A percentile compares a stretch with the other conserved stretches of the same genome.
Evolutionary conservation across 148 eudicot species (phyloP).

Genomic region (Selenicereus undatus): DNA sequence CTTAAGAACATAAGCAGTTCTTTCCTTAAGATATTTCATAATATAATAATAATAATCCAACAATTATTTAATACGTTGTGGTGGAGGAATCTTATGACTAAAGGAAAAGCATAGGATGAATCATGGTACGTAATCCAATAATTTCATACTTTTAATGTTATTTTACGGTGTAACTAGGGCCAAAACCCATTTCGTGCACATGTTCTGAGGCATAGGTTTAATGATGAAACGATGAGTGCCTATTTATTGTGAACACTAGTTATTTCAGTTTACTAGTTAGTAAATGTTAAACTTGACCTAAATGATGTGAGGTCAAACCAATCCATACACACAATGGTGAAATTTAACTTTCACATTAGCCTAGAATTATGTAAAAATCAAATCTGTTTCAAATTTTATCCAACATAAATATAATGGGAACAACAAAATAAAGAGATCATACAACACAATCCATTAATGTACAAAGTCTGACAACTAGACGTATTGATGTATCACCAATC

Average conservation of each 20-base stretch:
- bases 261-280: too few relatives aligned
- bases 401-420: too few relatives aligned
- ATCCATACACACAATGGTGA: too few relatives aligned
- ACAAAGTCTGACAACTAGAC: too few relatives aligned
- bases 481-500: too few relatives aligned
- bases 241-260: too few relatives aligned
- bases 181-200: neutral
- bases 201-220: neutral
- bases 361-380: neutral
- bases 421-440: too few relatives aligned
- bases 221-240: neutral
- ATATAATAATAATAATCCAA: neutral
- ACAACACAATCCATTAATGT: too few relatives aligned
- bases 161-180: neutral
- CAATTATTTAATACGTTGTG: slow-evolving; percentile 8
- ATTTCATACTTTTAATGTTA: slow-evolving; percentile 8
- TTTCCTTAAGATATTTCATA: neutral
- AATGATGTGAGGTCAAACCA: too few relatives aligned
- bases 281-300: too few relatives aligned
- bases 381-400: too few relatives aligned
- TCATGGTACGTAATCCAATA: slow-evolving; percentile 20
- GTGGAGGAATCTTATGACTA: slow-evolving; percentile 17
- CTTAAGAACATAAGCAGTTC: neutral
- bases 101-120: neutral
- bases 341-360: neutral